A percentile compares a stretch with the other conserved stretches of the same genome.
Evolutionary conservation across 2,329 filamentous ascomycete genomes (phyloP).

Genomic region (Pseudogymnoascus sp.): DNA sequence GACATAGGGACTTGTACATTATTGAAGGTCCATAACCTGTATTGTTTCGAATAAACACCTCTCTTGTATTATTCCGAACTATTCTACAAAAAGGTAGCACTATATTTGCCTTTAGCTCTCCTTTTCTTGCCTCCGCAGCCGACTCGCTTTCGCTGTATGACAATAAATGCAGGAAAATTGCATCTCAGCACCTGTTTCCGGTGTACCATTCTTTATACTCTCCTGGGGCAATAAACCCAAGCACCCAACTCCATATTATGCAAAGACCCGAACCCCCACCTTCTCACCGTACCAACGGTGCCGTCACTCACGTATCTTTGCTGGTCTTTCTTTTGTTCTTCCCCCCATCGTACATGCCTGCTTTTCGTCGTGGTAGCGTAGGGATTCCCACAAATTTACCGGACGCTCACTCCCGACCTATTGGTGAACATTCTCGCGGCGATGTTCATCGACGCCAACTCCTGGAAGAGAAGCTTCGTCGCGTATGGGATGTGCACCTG

Average conservation of each 20-base stretch:
- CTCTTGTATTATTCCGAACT: neutral
- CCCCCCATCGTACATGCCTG: neutral
- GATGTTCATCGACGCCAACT: slow-evolving; percentile 97
- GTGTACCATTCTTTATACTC: slow-evolving; percentile 7
- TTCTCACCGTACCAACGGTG: slow-evolving; percentile 2
- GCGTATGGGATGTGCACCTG: slow-evolving; percentile 98
- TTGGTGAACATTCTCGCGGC: slow-evolving; percentile 95
- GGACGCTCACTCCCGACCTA: slow-evolving; percentile 65
- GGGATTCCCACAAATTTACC: slow-evolving; percentile 36
- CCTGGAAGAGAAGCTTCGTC: slow-evolving; percentile 96
- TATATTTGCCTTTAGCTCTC: neutral
- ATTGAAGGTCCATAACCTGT: neutral
- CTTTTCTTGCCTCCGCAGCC: neutral
- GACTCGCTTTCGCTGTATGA: slow-evolving; percentile 7
- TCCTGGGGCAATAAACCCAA: slow-evolving; percentile 6
- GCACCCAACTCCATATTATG: slow-evolving; percentile 8
- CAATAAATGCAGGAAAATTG: slow-evolving; percentile 8
- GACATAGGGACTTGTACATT: neutral
- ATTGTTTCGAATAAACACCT: neutral
- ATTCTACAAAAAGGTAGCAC: slow-evolving; percentile 2
- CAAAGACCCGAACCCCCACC: slow-evolving; percentile 7
- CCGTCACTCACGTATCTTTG: neutral
- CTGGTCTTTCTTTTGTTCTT: neutral
- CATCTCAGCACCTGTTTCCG: slow-evolving; percentile 6
- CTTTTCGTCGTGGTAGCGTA: neutral